A percentile compares a stretch with the other conserved stretches of the same genome.
These are phyloP conservation scores for Euphorbia celastroides DNA, from an alignment of 441 rosid species.

Conservation along the genomic window DNA sequence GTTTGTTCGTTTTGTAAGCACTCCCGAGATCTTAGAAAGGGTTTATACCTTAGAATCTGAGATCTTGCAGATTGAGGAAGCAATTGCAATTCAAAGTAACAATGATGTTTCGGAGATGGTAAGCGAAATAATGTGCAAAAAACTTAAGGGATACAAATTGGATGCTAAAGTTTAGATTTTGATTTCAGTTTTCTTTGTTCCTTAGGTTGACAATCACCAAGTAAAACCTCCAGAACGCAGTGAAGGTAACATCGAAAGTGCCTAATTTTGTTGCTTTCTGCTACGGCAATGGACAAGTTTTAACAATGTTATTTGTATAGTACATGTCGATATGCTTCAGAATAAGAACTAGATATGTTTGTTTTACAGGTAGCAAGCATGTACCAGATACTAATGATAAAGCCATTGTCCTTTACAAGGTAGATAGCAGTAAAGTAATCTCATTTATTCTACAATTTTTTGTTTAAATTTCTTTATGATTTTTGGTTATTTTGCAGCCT, in stretches of 20 bases:
- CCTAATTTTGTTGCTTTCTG: too few relatives aligned
- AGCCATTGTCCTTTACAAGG: constrained; percentile 88
- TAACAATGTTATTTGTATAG: background rate
- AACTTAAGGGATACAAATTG: constrained; percentile 13
- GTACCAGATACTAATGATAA: constrained; percentile 48
- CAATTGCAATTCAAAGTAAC: constrained; percentile 76
- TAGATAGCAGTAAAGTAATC: constrained; percentile 22
- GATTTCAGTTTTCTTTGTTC: constrained; percentile 17
- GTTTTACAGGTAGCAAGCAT: constrained; percentile 49
- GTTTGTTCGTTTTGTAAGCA: constrained; percentile 99
- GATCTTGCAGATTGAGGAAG: constrained; percentile 88
- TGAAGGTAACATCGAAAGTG: constrained; percentile 50
- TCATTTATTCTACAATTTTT: constrained; percentile 2
- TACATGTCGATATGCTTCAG: background rate
- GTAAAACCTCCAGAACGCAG: constrained; percentile 41
- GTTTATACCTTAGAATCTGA: constrained; percentile 81
- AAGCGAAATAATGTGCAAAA: constrained; percentile 24
- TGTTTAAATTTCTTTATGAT: constrained; percentile 14
- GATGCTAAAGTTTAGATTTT: constrained; percentile 5
- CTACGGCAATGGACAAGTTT: background rate
- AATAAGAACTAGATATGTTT: constrained; percentile 1
- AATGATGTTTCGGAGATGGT: constrained; percentile 45
- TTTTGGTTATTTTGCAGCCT: constrained; percentile 51
- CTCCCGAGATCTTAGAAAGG: constrained; percentile 86
- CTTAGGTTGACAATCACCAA: constrained; percentile 51